Conservation (phyloP, 2,329 filamentous ascomycete species). For the Penicillium sp. region DNA sequence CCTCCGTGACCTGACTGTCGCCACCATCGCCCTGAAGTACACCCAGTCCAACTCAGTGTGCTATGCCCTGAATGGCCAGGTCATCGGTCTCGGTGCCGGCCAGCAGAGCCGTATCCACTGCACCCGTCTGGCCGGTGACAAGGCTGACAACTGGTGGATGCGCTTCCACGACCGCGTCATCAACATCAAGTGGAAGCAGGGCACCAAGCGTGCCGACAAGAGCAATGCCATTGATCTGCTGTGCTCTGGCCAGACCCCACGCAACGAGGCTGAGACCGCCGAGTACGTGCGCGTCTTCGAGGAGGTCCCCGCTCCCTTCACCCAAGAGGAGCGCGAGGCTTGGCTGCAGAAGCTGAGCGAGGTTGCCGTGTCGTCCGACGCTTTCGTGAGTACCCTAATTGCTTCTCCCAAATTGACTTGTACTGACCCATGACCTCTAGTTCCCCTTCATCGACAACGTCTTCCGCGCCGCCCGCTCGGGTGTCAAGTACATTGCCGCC, state of each 20-base stretch:
- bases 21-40: slow-evolving; percentile 97
- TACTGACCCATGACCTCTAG: slow-evolving; percentile 31
- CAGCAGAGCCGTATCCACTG: slow-evolving; percentile 99
- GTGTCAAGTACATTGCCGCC: slow-evolving; percentile 93
- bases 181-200: slow-evolving; percentile 92
- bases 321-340: slow-evolving; percentile 74
- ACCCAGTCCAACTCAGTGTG: slow-evolving; percentile 99
- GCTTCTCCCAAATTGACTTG: neutral
- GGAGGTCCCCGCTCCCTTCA: slow-evolving; percentile 79
- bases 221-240: slow-evolving; percentile 96
- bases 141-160: slow-evolving; percentile 99
- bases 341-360: slow-evolving; percentile 75
- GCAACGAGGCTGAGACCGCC: slow-evolving; percentile 76
- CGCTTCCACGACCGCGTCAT: slow-evolving; percentile 91
- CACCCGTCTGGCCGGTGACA: slow-evolving; percentile 94
- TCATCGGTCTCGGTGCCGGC: slow-evolving; percentile 90
- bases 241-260: slow-evolving; percentile 84
- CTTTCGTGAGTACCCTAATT: slow-evolving; percentile 68
- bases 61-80: slow-evolving; percentile 90
- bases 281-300: slow-evolving; percentile 89
- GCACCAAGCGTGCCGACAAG: slow-evolving; percentile 94
- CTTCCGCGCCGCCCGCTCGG: slow-evolving; percentile 82
- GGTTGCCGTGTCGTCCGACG: slow-evolving; percentile 88
- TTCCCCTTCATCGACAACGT: slow-evolving; percentile 99
- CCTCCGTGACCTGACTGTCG: slow-evolving; percentile 84